These are phyloP conservation scores for Boletus eberwhitei DNA, from an alignment of 768 basidiomycete species.

Conservation along the genomic window DNA sequence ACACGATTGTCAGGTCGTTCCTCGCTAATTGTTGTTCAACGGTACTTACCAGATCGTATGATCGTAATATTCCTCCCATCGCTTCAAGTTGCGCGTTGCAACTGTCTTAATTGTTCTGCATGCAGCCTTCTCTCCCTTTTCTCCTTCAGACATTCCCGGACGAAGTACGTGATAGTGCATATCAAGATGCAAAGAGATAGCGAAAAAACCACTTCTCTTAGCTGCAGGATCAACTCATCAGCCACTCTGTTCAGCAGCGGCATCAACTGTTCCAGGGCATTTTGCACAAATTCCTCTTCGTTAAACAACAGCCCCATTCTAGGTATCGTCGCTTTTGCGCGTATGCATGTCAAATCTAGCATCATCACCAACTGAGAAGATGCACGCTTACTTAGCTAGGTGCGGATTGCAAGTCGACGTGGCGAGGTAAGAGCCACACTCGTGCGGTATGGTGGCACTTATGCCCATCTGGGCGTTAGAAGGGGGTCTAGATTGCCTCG, in stretches of 20 bases:
- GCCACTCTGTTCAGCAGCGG: slow-evolving; percentile 9
- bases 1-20: background rate
- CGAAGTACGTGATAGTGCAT: slow-evolving; percentile 17
- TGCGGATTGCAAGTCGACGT: background rate
- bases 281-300: slow-evolving; percentile 14
- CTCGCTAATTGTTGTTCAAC: background rate
- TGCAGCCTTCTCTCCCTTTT: slow-evolving; percentile 19
- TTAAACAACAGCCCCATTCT: slow-evolving; percentile 21
- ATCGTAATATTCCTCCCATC: background rate
- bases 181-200: slow-evolving; percentile 9
- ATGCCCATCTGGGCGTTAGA: background rate
- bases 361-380: background rate
- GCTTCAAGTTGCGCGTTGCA: background rate
- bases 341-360: background rate
- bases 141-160: slow-evolving; percentile 16
- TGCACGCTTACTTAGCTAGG: background rate
- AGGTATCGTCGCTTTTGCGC: background rate
- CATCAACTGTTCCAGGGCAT: slow-evolving; percentile 5
- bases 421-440: background rate
- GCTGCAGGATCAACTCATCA: background rate
- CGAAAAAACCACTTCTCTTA: background rate
- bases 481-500: background rate
- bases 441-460: background rate
- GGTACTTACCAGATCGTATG: background rate
- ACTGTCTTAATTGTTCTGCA: slow-evolving; percentile 12